These are phyloP conservation scores for Eleusine coracana DNA, from an alignment of 176 grass and related monocot genomes.

Conservation along the genomic window DNA sequence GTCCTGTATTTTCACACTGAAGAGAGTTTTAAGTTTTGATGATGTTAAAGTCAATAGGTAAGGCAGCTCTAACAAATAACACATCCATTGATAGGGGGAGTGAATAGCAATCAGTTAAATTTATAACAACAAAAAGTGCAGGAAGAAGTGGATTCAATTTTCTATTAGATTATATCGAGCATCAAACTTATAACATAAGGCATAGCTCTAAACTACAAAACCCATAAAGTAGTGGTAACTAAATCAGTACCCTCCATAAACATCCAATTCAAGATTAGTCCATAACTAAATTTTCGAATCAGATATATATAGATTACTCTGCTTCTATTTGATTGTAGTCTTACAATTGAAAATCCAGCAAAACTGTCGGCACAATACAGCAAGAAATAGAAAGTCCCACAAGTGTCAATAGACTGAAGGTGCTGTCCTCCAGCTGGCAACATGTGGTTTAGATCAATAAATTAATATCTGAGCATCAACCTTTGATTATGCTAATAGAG, in stretches of 20 bases:
- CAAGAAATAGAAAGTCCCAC: no score
- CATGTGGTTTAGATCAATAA: neutral
- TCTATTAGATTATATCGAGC: slow-evolving; percentile 12
- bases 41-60: neutral
- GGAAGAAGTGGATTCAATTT: neutral
- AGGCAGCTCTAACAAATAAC: slow-evolving; percentile 20
- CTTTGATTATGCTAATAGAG: no score
- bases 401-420: neutral
- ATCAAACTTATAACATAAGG: slow-evolving; percentile 16
- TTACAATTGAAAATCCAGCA: no score
- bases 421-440: slow-evolving; percentile 16
- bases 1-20: slow-evolving; percentile 86
- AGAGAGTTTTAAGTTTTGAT: slow-evolving; percentile 41
- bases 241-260: slow-evolving; percentile 10
- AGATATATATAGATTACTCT: no score
- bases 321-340: no score
- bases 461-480: no score
- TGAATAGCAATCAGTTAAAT: slow-evolving; percentile 21
- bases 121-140: neutral
- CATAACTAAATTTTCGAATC: neutral
- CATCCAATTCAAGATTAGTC: neutral
- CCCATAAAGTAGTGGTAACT: slow-evolving; percentile 20
- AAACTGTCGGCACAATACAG: no score
- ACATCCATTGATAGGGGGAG: neutral
- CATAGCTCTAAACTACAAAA: slow-evolving; percentile 7